A percentile compares a stretch with the other conserved stretches of the same genome.
These are phyloP conservation scores for Fistulinella prunicolor DNA, from an alignment of 768 basidiomycete species.

Conservation along the genomic window DNA sequence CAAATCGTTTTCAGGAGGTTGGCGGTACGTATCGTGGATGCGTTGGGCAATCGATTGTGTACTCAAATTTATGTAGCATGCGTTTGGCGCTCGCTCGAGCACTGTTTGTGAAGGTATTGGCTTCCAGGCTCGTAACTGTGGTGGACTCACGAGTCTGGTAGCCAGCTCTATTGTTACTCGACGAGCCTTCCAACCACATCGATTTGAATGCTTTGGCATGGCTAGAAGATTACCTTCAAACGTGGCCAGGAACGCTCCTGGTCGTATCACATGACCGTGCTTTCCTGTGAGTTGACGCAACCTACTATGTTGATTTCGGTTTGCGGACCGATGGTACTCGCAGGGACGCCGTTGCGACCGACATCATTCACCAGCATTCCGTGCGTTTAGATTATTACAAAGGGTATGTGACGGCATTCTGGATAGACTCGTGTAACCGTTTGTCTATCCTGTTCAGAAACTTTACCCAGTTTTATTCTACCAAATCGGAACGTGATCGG, in stretches of 20 bases:
- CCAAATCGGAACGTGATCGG: conserved; percentile 91
- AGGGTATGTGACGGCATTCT: conserved; percentile 49
- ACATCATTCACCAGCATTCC: conserved; percentile 96
- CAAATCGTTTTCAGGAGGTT: conserved; percentile 91
- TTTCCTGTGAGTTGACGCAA: conserved; percentile 61
- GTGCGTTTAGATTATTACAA: conserved; percentile 95
- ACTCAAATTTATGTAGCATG: conserved; percentile 57
- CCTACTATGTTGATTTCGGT: not conserved
- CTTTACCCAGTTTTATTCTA: conserved; percentile 98
- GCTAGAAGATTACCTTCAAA: conserved; percentile 96
- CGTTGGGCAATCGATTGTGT: not conserved
- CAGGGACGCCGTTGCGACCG: conserved; percentile 93
- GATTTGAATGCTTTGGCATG: conserved; percentile 96
- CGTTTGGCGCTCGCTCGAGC: conserved; percentile 93
- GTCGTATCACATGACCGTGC: conserved; percentile 99
- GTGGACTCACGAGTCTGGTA: conserved; percentile 25
- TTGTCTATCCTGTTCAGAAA: conserved; percentile 50
- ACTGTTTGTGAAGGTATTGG: conserved; percentile 83
- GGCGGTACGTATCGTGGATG: conserved; percentile 63
- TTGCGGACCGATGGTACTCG: conserved; percentile 1
- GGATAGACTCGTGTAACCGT: conserved; percentile 1
- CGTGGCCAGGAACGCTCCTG: conserved; percentile 88
- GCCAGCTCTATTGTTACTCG: conserved; percentile 76
- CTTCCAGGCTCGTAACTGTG: not conserved
- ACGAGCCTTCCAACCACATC: conserved; percentile 97